phyloP scores from a whole-genome alignment of 495 filamentous ascomycete species.

The Endocarpon pusillum region DNA sequence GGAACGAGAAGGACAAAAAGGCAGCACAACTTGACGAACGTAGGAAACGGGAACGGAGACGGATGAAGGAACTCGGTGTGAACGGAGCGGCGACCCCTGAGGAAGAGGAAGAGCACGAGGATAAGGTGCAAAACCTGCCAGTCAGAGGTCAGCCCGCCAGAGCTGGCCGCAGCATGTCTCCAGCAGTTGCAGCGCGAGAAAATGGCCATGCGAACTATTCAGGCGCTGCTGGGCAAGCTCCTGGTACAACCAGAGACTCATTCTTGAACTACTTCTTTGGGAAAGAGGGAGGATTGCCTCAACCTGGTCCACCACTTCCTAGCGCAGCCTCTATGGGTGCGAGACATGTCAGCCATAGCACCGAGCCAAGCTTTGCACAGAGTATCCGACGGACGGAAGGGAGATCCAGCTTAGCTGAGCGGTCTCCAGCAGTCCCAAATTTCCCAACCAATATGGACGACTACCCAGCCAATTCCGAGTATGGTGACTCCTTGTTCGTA shows the following conservation, averaged over 20 bases:
- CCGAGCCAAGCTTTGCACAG: constrained; percentile 68
- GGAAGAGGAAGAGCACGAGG: constrained; percentile 52
- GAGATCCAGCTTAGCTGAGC: constrained; percentile 22
- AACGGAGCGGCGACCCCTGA: constrained; percentile 59
- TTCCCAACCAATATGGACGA: constrained; percentile 17
- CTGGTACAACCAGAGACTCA: constrained; percentile 50
- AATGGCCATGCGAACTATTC: constrained; percentile 36
- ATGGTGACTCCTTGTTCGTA: constrained; percentile 43
- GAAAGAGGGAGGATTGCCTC: constrained; percentile 53
- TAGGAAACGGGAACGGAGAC: constrained; percentile 63
- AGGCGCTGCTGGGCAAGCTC: constrained; percentile 36
- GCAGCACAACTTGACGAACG: constrained; percentile 63
- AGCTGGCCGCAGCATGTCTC: constrained; percentile 59
- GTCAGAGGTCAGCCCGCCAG: constrained; percentile 44
- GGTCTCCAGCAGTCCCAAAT: constrained; percentile 20
- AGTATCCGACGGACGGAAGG: constrained; percentile 66
- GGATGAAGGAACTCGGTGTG: constrained; percentile 59
- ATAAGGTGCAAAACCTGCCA: constrained; percentile 32
- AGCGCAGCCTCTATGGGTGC: constrained; percentile 24
- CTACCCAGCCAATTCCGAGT: constrained; percentile 20
- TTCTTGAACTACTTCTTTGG: constrained; percentile 98
- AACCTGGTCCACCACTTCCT: constrained; percentile 18
- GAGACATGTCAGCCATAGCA: constrained; percentile 53
- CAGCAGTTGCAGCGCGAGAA: constrained; percentile 43
- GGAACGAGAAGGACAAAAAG: constrained; percentile 84